Base-by-base conservation (phyloP, 208 protist species). In the Leishmania arabica region DNA sequence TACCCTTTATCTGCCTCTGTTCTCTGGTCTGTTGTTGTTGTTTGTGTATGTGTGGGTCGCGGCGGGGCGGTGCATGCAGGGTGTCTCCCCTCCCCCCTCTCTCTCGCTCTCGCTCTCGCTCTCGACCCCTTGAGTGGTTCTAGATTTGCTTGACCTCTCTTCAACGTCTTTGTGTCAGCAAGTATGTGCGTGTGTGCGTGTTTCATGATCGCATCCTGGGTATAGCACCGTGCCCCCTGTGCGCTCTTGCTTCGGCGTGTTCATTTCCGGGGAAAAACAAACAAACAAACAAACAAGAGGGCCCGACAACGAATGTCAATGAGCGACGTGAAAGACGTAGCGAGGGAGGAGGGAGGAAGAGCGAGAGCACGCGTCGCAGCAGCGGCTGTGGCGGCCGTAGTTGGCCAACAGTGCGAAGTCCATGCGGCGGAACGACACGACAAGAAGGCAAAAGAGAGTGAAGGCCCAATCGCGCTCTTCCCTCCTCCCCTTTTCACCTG, bases 121-220 rank as follows among this genome's bases (percentile, higher is more conserved):
- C 11, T 19, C 51, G 7, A 62, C 9, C 56, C 27, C 24, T 24
- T 62, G 56, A 24, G 56, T 62, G 56, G 56, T 31, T 31, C 56
- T 62, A 0, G 56, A 31, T n/a, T 31, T 62, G 24, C 19, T 62
- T 62, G 56, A 3, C 56, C 9, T 62, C 56, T 62, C 56, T 24
- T 62, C 56, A n/a, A 31, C 56, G 27, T 31, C 24, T 27, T 62
- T n/a, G 6, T 70, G 65, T 19, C 19, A 11, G 1, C 62, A 34
- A 11, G 65, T 70, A n/a, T 31, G n/a, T 70, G 65, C 13, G 70
- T 60, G 70, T 75, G 47, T 58, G 70, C 24, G 37, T 71, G 66
- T 71, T 40, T 24, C 40, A 71, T 37, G 66, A 71, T 15, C 8
- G 21, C 31, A 31, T 71, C 37, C 3, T 71, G 5, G 3, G 3